Evolutionary conservation across 441 rosid genomes (phyloP), one percentile per base, ranked within the genome.

Genomic region (Breynia disticha): DNA sequence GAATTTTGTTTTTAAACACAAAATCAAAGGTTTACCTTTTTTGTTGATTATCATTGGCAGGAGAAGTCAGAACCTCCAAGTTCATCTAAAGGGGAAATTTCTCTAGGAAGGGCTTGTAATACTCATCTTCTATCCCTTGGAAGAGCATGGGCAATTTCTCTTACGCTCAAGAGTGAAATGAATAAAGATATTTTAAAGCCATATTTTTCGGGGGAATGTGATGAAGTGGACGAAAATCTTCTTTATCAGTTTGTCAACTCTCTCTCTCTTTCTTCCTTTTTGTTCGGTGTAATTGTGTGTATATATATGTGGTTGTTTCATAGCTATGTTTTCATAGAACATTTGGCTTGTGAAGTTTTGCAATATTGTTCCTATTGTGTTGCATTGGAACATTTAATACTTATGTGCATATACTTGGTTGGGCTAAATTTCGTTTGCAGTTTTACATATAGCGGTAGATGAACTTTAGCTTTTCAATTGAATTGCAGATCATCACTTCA

Each of bases 61-160:
- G 84, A 71, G 64, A 68, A 60, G 55, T 52, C 54, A 42, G 83
- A 74, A 65, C 66, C 83, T 64, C 78, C 88, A 59, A 55, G 65
- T 46, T 80, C 84, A 14, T 46, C 72, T 20, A 46, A 14, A 11
- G 74, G 65, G 57, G 76, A 76, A 52, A 64, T 41, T 55, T 59
- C 76, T 53, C 67, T 67, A 6, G 55, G 64, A 42, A 70, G 66
- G 56, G 64, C 67, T n/a, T 46, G 51, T 4, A 67, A 64, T 20
- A 35, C 67, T 59, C 57, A 62, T 39, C 84, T 88, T 56, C 79
- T 91, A 28, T 77, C 84, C 24, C 55, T 64, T 55, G 98, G 91
- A 73, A 79, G 79, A 65, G 95, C 95, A 41, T 91, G 95, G 94
- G 79, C 95, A 11, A 77, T 91, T 57, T 91, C 89, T 60, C 82